Evolutionary conservation across 2,329 filamentous ascomycete species (phyloP), one percentile per base, ranked within the genome.

Genomic region (Dothiorella sarmentorum): DNA sequence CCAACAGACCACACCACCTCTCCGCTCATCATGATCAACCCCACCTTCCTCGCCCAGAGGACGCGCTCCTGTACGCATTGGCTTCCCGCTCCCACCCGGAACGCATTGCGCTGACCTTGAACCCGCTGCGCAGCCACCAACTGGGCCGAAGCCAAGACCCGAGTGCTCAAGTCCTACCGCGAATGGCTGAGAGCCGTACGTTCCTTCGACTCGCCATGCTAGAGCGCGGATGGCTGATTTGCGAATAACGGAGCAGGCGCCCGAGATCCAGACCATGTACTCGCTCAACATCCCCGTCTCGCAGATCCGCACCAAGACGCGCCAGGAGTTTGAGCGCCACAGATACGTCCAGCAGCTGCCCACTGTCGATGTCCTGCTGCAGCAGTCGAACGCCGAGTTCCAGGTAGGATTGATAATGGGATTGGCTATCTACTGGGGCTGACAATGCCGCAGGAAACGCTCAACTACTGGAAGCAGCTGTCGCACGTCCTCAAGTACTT

Each of bases 401-500:
- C 94, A 99, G 89, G 92, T 96, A 71, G 63, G 73, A 20, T 51
- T 58, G 53, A 60, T 38, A 20, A 7, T 35, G 47, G 20, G 13
- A 18, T 53, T 53, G 49, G n/a, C 43, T 44, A 35, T 43, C n/a
- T n/a, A n/a, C n/a, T n/a, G n/a, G n/a, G n/a, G n/a, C n/a, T n/a
- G n/a, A n/a, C n/a, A n/a, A n/a, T n/a, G n/a, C n/a, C 24, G 37
- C 67, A 97, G 92, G 94, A 99, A 82, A 99, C 90, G 56, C 85
- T 99, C 82, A 99, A 99, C 80, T 99, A 89, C 82, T 99, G 94
- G 94, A 96, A 97, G 78, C 94, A 99, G 78, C 82, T 92, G 62
- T 89, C 89, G 63, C 94, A 99, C 75, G 84, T 99, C 67, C 91
- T 99, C 84, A 91, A 94, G 69, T 99, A 96, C 78, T 99, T 97